Conservation (phyloP, 768 basidiomycete species). For the Russula griseocarnosa region DNA sequence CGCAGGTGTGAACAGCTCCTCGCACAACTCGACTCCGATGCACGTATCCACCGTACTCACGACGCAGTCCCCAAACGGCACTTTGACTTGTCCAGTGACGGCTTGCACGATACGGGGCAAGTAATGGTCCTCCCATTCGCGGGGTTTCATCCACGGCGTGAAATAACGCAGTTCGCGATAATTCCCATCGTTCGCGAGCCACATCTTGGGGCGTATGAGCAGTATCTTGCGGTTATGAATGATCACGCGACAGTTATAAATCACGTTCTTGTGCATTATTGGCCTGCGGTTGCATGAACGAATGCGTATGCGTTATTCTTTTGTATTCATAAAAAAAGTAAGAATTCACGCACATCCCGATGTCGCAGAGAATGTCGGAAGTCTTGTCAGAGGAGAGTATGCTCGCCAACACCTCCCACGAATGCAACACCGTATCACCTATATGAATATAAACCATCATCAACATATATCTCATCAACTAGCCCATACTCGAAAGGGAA, state of each 20-base stretch:
- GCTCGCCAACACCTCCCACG: constrained; percentile 96
- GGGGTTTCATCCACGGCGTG: constrained; percentile 90
- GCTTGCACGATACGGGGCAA: constrained; percentile 85
- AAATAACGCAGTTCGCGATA: constrained; percentile 83
- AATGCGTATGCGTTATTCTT: no score
- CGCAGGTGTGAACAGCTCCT: constrained; percentile 94
- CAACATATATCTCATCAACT: neutral
- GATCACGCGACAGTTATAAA: constrained; percentile 94
- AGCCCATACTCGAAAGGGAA: neutral
- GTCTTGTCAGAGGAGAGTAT: constrained; percentile 77
- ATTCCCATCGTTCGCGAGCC: constrained; percentile 98
- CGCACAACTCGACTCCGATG: constrained; percentile 94
- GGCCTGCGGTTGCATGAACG: constrained; percentile 55
- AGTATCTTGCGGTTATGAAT: constrained; percentile 82
- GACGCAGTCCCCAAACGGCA: constrained; percentile 94
- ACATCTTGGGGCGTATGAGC: constrained; percentile 98
- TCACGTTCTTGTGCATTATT: constrained; percentile 94
- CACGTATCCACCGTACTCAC: constrained; percentile 92
- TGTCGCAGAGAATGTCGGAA: constrained; percentile 87
- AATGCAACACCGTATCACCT: constrained; percentile 96
- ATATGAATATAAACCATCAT: constrained; percentile 5
- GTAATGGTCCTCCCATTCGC: constrained; percentile 86
- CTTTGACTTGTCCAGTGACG: constrained; percentile 84
- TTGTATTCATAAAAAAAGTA: no score
- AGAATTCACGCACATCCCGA: constrained; percentile 69